Base-by-base conservation (phyloP, 1,139 yeast genomes). In the Sugiyamaella grinbergsii region DNA sequence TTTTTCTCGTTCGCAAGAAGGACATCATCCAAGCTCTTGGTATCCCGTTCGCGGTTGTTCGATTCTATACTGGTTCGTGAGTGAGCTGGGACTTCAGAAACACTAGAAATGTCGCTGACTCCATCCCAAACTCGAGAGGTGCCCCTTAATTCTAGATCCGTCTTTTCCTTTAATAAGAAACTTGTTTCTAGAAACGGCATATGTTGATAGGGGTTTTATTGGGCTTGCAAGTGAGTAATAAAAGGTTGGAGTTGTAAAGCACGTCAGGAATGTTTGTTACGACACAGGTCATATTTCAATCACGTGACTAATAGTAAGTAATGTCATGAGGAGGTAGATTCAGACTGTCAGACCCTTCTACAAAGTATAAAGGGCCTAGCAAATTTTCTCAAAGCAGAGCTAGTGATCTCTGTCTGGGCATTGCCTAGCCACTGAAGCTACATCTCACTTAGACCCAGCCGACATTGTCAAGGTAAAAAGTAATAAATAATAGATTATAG, bases 151-250 rank as follows among this genome's bases (percentile, higher is more conserved):
- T 43, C 42, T 19, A 34, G 36, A 43, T 43, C 47, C 16, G 34
- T 36, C 8, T 43, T 38, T 43, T 19, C 29, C 11, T 5, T 29
- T 22, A 43, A 26, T n/a, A 43, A 38, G 13, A 28, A 26, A 33
- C 19, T 36, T n/a, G 41, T 24, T 28, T 43, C 41, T 36, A 43
- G 26, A 36, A 34, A 43, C 26, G 41, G 41, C 47, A 43, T 43
- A 18, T 16, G 37, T 33, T 16, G 33, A 5, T n/a, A 29, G n/a
- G 5, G 33, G 16, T 8, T 29, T n/a, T 29, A 29, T 29, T n/a
- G 10, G 31, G 18, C n/a, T 20, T 20, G 13, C 42, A 15, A 19
- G 11, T 7, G n/a, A 36, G 15, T n/a, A 19, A 19, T 5, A 19
- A 36, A n/a, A 19, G 39, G n/a, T n/a, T n/a, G n/a, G n/a, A n/a